Conservation (phyloP, 2,329 filamentous ascomycete species). For the Ophiocordyceps sinensis region DNA sequence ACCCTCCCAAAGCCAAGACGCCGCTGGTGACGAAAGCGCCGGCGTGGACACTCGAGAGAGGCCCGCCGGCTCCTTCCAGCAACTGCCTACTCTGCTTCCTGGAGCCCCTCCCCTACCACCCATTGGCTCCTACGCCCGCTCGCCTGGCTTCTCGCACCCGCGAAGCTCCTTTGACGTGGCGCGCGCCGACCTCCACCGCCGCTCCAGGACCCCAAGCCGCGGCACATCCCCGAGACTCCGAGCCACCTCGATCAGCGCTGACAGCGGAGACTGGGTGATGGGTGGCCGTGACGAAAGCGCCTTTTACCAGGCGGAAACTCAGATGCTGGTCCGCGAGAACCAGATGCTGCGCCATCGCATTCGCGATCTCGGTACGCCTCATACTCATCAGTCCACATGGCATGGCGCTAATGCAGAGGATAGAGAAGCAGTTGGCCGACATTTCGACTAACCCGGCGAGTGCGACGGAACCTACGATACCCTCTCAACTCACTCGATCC, state of each 20-base stretch:
- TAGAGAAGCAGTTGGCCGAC: conserved; percentile 40
- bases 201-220: conserved; percentile 45
- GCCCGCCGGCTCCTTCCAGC: conserved; percentile 21
- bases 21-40: conserved; percentile 35
- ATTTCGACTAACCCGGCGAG: conserved; percentile 13
- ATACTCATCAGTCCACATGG: neutral
- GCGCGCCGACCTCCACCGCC: conserved; percentile 38
- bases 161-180: conserved; percentile 46
- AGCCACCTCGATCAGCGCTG: conserved; percentile 42
- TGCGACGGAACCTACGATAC: conserved; percentile 30
- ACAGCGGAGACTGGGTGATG: conserved; percentile 46
- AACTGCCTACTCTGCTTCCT: conserved; percentile 1
- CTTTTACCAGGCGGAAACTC: conserved; percentile 72
- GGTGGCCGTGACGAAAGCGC: conserved; percentile 59
- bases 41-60: conserved; percentile 27
- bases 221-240: conserved; percentile 41
- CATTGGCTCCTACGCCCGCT: conserved; percentile 32
- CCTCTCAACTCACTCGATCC: conserved; percentile 32
- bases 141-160: conserved; percentile 32
- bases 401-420: neutral
- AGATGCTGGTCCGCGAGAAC: conserved; percentile 64
- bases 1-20: conserved; percentile 17
- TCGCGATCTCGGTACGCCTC: conserved; percentile 50
- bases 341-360: conserved; percentile 69
- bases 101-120: conserved; percentile 11